Percentiles rank a stretch among this genome's conserved stretches.
phyloP scores from a whole-genome alignment of 225 moss, liverwort and hornwort species.

The Sphagnum contortum region DNA sequence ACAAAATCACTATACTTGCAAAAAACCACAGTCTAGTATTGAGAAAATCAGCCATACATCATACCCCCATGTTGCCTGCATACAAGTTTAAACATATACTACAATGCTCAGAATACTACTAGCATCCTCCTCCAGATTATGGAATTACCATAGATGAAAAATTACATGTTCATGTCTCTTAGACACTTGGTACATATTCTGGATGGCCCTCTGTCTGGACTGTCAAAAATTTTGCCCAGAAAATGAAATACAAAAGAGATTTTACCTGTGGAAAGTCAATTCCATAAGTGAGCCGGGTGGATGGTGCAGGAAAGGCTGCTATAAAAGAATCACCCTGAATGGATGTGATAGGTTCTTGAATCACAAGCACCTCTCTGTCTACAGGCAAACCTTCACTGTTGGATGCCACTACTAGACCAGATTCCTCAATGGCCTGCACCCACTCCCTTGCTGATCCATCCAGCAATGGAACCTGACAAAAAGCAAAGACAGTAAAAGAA shows the following conservation, averaged over 20 bases:
- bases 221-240: neutral
- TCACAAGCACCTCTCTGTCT: constrained; percentile 37
- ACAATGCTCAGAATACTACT: too few species aligned
- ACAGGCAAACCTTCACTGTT: constrained; percentile 24
- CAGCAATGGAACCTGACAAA: constrained; percentile 58
- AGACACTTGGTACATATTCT: too few species aligned
- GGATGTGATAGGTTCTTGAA: constrained; percentile 59
- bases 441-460: constrained; percentile 93
- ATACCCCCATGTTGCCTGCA: too few species aligned
- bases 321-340: constrained; percentile 78
- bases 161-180: too few species aligned
- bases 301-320: constrained; percentile 79
- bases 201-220: too few species aligned
- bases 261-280: constrained; percentile 87
- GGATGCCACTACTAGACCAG: constrained; percentile 50
- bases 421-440: constrained; percentile 78
- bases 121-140: too few species aligned
- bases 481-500: neutral
- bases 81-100: too few species aligned
- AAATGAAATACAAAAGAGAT: neutral
- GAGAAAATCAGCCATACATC: too few species aligned
- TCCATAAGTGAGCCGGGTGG: constrained; percentile 71
- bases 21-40: too few species aligned
- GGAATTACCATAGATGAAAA: too few species aligned
- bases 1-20: too few species aligned